Evolutionary conservation across 2,329 filamentous ascomycete genomes (phyloP), one percentile per base, ranked within the genome.

Genomic region (Graphilbum fragrans): DNA sequence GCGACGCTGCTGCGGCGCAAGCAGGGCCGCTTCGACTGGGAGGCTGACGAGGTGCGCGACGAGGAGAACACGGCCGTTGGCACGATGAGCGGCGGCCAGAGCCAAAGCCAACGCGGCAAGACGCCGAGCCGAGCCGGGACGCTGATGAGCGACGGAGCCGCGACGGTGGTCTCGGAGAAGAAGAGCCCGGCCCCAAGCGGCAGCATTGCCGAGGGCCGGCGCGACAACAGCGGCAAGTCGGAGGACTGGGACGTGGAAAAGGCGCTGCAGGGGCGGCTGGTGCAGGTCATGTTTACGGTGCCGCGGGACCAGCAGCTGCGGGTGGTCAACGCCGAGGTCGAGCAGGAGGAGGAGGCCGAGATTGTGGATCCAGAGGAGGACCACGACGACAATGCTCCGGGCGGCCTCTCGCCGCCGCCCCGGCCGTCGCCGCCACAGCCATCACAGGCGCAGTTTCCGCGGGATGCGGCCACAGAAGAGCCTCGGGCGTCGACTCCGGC

Each of bases 221-320:
- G 46, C 11, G 48, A 48, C 18, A 44, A 42, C 31, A 50, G 48
- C 22, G 48, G 48, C 31, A 43, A 50, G 33, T 50, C 48, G 14
- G 69, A 71, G 35, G 81, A 86, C 41, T 85, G 82, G 82, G 83
- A 87, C 51, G 75, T 88, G 32, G 83, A 88, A 56, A 68, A 72
- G 42, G 82, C 82, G 3, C 74, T 82, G 2, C 79, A 86, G 61
- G 73, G 73, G 44, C 64, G 82, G 19, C 66, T 84, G 9, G 82
- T 88, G 46, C 83, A 88, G 58, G 74, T 86, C 54, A 92, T 94
- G 75, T 96, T 94, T 59, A 95, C 90, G 1, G 86, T 95, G 45
- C 90, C 92, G 3, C 86, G 82, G 58, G 82, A 90, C 59, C 77
- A 78, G 50, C 77, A 78, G 51, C 62, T 96, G 47, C 67, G 90